Percentiles rank a stretch among this genome's conserved stretches.
Evolutionary conservation across 805 yeast species (phyloP).

Genomic region (Ogataea angusta): DNA sequence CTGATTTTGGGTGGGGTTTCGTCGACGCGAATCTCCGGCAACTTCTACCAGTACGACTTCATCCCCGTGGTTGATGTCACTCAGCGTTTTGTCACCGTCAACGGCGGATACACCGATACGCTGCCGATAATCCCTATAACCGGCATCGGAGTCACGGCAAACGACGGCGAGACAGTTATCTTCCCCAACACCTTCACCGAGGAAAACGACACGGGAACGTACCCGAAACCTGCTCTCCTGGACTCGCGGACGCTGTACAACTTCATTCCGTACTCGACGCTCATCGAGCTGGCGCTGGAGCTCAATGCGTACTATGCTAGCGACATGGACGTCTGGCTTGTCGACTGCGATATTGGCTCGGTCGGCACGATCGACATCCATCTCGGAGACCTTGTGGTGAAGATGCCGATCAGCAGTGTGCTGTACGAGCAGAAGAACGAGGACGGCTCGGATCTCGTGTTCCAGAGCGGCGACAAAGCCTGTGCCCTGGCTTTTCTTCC

Average conservation of each 20-base stretch:
- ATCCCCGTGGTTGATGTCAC: conserved; percentile 38
- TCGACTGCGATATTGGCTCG: conserved; percentile 51
- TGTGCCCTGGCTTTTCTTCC: conserved; percentile 56
- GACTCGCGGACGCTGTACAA: conserved; percentile 52
- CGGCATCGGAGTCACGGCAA: conserved; percentile 40
- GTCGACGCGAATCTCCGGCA: conserved; percentile 41
- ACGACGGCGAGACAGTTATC: conserved; percentile 21
- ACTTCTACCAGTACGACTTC: conserved; percentile 46
- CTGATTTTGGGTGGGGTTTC: conserved; percentile 61
- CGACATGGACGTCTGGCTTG: conserved; percentile 52
- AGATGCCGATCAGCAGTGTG: conserved; percentile 48
- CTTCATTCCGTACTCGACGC: conserved; percentile 51
- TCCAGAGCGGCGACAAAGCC: conserved; percentile 53
- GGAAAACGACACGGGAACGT: conserved; percentile 34
- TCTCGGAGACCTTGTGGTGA: conserved; percentile 50
- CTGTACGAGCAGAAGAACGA: conserved; percentile 37
- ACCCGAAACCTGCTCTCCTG: conserved; percentile 50
- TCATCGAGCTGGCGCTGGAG: conserved; percentile 65
- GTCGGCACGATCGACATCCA: conserved; percentile 51
- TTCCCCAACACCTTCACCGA: conserved; percentile 38
- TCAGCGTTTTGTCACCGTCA: conserved; percentile 2
- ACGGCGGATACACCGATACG: conserved; percentile 17
- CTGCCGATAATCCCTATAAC: conserved; percentile 46
- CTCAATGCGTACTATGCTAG: conserved; percentile 59
- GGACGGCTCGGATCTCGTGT: conserved; percentile 39